phyloP scores from a whole-genome alignment of 352 stramenopile genomes.

The Elongisporangium anandrum region DNA sequence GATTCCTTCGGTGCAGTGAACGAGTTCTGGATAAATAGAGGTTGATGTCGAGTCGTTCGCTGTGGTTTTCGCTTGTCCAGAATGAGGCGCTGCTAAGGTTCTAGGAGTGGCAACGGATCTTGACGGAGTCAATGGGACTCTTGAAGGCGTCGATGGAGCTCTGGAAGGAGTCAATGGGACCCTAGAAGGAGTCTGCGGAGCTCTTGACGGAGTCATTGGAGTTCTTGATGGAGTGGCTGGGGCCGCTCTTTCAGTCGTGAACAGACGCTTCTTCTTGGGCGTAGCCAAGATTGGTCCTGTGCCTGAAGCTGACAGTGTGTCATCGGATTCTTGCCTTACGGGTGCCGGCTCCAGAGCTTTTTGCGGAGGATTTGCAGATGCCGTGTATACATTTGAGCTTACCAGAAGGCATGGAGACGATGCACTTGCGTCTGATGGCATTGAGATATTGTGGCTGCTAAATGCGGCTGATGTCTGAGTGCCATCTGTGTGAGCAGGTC shows the following conservation, averaged over 20 bases:
- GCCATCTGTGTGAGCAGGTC: not conserved
- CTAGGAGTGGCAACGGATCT: not conserved
- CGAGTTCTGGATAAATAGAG: conserved; percentile 44
- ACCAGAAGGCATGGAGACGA: not conserved
- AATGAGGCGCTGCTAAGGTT: not conserved
- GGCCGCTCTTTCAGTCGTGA: not conserved
- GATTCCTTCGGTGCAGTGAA: conserved; percentile 43
- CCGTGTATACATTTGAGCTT: not conserved
- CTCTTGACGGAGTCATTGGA: no score
- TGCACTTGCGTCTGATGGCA: not conserved
- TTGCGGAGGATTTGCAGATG: not conserved
- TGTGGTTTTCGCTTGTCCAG: not conserved
- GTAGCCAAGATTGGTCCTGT: not conserved
- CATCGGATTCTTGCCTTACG: not conserved
- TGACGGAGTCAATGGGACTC: not conserved
- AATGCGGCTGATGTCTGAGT: not conserved
- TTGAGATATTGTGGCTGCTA: not conserved
- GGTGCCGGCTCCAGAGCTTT: not conserved
- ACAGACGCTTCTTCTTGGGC: not conserved
- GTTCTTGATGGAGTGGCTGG: not conserved
- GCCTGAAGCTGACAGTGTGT: not conserved
- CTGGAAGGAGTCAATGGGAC: not conserved
- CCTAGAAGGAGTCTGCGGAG: no score
- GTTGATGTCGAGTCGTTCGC: not conserved
- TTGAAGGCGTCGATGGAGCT: not conserved